Evolutionary conservation across 352 stramenopile species (phyloP).

Genomic region (Phytophthora cryptogea): DNA sequence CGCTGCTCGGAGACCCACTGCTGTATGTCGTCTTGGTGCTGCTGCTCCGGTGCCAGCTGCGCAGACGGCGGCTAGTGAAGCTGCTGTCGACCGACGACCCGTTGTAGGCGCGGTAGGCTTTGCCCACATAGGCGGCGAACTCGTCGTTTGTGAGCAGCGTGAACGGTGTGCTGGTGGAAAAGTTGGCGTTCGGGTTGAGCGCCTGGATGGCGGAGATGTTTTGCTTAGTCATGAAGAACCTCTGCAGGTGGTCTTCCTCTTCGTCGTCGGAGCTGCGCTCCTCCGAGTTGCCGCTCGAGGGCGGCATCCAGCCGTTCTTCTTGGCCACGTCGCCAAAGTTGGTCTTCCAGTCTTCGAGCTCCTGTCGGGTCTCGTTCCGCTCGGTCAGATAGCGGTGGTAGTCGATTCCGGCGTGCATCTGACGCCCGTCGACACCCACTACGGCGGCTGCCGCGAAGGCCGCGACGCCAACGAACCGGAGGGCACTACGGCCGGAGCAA

Average conservation of each 20-base stretch:
- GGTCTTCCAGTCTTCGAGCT: constrained; percentile 39
- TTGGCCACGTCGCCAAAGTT: constrained; percentile 34
- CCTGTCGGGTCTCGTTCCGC: constrained; percentile 31
- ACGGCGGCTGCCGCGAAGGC: constrained; percentile 13
- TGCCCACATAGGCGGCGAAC: constrained; percentile 45
- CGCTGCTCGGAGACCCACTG: constrained; percentile 12
- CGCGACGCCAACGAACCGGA: constrained; percentile 14
- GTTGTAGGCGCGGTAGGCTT: constrained; percentile 30
- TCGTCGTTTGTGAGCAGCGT: constrained; percentile 58
- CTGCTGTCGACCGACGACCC: constrained; percentile 10
- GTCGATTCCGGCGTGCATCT: constrained; percentile 45
- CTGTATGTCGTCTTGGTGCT: constrained; percentile 30
- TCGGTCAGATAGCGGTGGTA: constrained; percentile 47
- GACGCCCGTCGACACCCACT: constrained; percentile 20
- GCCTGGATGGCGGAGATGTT: constrained; percentile 36
- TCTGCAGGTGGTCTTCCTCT: constrained; percentile 45
- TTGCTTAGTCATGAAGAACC: constrained; percentile 57
- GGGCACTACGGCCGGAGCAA: not conserved
- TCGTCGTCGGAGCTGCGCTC: constrained; percentile 37
- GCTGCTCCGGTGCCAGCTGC: constrained; percentile 31
- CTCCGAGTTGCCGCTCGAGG: constrained; percentile 23
- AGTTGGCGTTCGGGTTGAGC: constrained; percentile 49
- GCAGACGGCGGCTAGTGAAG: constrained; percentile 19
- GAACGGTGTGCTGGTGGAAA: constrained; percentile 60
- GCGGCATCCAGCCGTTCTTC: constrained; percentile 40